Conservation (phyloP, 768 basidiomycete genomes). For the Lyophyllum atratum region DNA sequence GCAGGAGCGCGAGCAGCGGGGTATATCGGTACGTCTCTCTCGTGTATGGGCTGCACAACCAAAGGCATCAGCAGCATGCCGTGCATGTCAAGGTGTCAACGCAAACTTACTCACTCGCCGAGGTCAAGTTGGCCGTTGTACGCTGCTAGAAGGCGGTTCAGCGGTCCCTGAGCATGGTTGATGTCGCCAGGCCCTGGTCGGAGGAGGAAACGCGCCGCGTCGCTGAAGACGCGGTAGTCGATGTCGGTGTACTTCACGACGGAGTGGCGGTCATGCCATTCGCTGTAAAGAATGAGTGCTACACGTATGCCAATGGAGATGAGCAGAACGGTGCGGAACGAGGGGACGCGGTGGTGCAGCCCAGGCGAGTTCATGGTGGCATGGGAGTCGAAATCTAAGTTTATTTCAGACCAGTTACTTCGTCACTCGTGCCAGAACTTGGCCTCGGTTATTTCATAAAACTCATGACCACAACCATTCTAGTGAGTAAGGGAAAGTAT, state of each 20-base stretch:
- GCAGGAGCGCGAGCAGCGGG: constrained; percentile 81
- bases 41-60: constrained; percentile 72
- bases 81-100: constrained; percentile 11
- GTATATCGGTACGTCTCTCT: constrained; percentile 97
- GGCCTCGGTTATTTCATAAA: too few species aligned
- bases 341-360: constrained; percentile 28
- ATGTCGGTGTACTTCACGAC: constrained; percentile 96
- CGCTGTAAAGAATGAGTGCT: constrained; percentile 79
- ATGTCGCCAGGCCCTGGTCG: constrained; percentile 40
- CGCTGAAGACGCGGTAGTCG: constrained; percentile 94
- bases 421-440: too few species aligned
- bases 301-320: constrained; percentile 62
- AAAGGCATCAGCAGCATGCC: constrained; percentile 6
- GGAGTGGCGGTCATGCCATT: constrained; percentile 85
- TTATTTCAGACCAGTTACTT: not conserved
- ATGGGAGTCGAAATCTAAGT: constrained; percentile 3
- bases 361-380: constrained; percentile 18
- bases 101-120: constrained; percentile 70
- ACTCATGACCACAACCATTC: too few species aligned
- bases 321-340: constrained; percentile 55
- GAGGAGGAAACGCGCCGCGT: constrained; percentile 77
- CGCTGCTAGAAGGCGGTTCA: constrained; percentile 37
- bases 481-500: constrained; percentile 1
- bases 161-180: constrained; percentile 60
- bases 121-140: constrained; percentile 38